Evolutionary conservation across 1,284 basidiomycete species (phyloP), one percentile per base, ranked within the genome.

Genomic region (Rhodotorula sp.): DNA sequence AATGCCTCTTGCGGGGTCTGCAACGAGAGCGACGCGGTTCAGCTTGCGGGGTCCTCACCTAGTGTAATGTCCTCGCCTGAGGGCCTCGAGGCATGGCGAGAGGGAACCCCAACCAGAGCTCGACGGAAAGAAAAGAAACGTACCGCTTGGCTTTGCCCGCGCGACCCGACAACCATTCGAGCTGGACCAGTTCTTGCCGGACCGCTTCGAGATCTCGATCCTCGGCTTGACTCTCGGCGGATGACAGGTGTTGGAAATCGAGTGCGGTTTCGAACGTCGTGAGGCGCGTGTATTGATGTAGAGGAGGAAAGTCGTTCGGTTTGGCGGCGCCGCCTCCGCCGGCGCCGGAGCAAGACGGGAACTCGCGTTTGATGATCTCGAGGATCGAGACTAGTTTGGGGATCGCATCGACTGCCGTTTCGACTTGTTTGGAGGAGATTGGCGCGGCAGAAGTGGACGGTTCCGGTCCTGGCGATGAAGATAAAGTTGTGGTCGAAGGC

Each of bases 331-430:
- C 20, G 26, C 59, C 17, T 22, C n/a, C 6, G 60, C 20, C 2
- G 26, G 60, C 17, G 20, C 10, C 12, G 49, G 26, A 22, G 42
- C 49, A 18, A 48, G 5, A 15, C 15, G 45, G 20, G 20, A 24
- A 71, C 26, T 66, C 60, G 22, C 72, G 67, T 30, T 68, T 67
- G 67, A 74, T 44, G 51, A 74, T 59, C 49, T 74, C 69, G 17
- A 29, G 62, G 26, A 71, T 29, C 14, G 72, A 74, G 44, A 74
- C 65, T 44, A 74, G 62, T 26, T 71, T 71, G 2, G 72, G 60
- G 7, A 74, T 22, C 7, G 49, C 62, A 15, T 62, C 58, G 44
- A 49, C 30, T 26, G 66, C 22, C 1, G 53, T 10, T 3, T 53
- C 60, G 49, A 49, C 33, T 15, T 49, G 24, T n/a, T 49, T 30